phyloP scores from a whole-genome alignment of 768 basidiomycete species.

The Russula sp. region DNA sequence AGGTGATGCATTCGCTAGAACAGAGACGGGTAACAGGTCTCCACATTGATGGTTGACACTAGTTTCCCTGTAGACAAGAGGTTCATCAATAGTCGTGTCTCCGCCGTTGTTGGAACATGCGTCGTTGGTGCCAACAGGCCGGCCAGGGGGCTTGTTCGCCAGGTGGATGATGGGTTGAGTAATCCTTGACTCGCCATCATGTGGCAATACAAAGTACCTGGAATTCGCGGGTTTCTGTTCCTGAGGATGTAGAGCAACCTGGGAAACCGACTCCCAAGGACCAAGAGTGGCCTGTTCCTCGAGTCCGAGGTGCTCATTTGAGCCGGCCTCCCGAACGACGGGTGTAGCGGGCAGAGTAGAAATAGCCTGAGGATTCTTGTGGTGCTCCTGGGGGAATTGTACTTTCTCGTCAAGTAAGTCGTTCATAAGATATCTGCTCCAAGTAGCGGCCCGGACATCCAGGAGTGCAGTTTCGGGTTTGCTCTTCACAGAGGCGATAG shows the following conservation, averaged over 20 bases:
- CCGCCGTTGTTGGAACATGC: neutral
- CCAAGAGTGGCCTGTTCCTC: constrained; percentile 28
- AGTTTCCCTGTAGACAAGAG: neutral
- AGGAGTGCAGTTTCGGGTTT: constrained; percentile 31
- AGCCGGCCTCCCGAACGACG: neutral
- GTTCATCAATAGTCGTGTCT: neutral
- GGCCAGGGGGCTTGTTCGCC: neutral
- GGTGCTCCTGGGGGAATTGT: neutral
- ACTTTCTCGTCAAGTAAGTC: neutral
- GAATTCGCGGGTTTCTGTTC: neutral
- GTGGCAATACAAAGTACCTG: constrained; percentile 9
- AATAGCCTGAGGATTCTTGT: neutral
- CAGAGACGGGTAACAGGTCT: neutral
- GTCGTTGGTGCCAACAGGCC: neutral
- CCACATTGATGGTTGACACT: neutral
- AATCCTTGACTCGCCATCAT: neutral
- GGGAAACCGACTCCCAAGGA: constrained; percentile 55
- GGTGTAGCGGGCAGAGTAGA: neutral
- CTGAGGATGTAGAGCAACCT: constrained; percentile 23
- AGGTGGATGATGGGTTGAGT: neutral
- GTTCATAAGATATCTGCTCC: constrained; percentile 21
- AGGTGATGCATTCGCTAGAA: neutral
- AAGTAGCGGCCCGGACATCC: constrained; percentile 29
- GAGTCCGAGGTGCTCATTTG: neutral
- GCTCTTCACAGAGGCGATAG: neutral